These are phyloP conservation scores for Xylariaceae sp. DNA, from an alignment of 2,329 filamentous ascomycete species.

Conservation along the genomic window DNA sequence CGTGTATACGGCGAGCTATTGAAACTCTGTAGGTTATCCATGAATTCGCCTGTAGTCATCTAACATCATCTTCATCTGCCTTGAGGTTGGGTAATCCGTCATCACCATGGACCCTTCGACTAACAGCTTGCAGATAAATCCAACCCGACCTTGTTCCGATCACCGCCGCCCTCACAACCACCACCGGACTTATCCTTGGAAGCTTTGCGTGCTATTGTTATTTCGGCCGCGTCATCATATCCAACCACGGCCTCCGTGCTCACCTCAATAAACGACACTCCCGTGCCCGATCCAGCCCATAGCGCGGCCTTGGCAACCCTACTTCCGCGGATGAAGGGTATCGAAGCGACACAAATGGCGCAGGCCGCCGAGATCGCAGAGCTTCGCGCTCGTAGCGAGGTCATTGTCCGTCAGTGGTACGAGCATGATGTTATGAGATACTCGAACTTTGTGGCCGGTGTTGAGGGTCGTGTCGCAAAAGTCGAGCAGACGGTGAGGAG, in stretches of 20 bases:
- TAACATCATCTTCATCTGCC: background rate
- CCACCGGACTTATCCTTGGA: conserved; percentile 48
- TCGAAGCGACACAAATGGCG: conserved; percentile 55
- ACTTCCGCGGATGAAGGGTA: conserved; percentile 55
- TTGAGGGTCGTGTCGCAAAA: conserved; percentile 61
- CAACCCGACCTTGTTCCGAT: conserved; percentile 51
- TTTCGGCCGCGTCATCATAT: conserved; percentile 52
- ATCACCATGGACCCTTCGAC: background rate
- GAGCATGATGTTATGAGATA: conserved; percentile 63
- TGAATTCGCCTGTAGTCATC: background rate
- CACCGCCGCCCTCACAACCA: conserved; percentile 40
- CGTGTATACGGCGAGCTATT: conserved; percentile 56
- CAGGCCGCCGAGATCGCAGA: conserved; percentile 59
- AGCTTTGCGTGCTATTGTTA: conserved; percentile 50
- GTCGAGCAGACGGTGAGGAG: conserved; percentile 62
- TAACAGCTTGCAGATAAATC: conserved; percentile 41
- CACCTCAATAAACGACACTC: conserved; percentile 51
- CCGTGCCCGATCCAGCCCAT: conserved; percentile 50
- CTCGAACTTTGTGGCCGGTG: conserved; percentile 64
- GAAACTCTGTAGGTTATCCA: conserved; percentile 49
- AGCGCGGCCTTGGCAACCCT: conserved; percentile 54
- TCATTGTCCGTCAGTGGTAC: conserved; percentile 64
- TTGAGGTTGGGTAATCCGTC: background rate
- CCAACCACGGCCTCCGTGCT: conserved; percentile 52
- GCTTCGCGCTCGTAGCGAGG: conserved; percentile 59